Evolutionary conservation across 2,329 filamentous ascomycete genomes (phyloP).

Genomic region (Colletotrichum agaves): DNA sequence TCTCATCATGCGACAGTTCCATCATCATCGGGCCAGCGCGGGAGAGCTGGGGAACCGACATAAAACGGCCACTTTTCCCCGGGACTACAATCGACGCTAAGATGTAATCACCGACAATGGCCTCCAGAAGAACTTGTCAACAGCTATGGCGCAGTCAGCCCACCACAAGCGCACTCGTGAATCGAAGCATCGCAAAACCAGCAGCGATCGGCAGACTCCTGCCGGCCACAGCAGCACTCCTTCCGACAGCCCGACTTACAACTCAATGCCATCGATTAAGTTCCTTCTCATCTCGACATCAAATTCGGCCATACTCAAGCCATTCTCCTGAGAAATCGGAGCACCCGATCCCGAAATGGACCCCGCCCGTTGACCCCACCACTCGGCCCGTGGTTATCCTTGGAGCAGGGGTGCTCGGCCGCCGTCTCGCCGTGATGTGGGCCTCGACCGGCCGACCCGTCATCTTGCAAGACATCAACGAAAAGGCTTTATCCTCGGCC

Average conservation of each 20-base stretch:
- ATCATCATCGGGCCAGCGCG: constrained; percentile 28
- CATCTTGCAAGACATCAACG: constrained; percentile 43
- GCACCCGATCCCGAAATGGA: constrained; percentile 39
- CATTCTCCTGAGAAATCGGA: constrained; percentile 1
- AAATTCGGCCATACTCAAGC: constrained; percentile 27
- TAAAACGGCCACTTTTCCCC: constrained; percentile 15
- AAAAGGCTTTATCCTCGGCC: constrained; percentile 40
- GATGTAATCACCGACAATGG: constrained; percentile 9
- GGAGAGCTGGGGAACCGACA: neutral
- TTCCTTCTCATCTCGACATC: constrained; percentile 20
- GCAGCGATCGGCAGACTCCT: constrained; percentile 1
- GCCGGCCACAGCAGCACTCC: neutral
- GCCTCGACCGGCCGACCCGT: constrained; percentile 44
- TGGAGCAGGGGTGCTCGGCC: constrained; percentile 53
- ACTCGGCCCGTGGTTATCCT: constrained; percentile 52
- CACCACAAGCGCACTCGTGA: constrained; percentile 6
- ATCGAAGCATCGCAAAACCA: constrained; percentile 5
- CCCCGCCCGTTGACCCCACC: constrained; percentile 43
- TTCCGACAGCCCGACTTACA: constrained; percentile 19
- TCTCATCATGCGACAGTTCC: constrained; percentile 31
- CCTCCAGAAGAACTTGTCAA: constrained; percentile 24
- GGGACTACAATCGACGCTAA: neutral
- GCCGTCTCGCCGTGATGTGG: constrained; percentile 50
- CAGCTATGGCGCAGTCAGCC: constrained; percentile 30
- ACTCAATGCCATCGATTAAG: constrained; percentile 21